Evolutionary conservation across 1,139 yeast genomes (phyloP).

Genomic region (Eremothecium sinecaudum): DNA sequence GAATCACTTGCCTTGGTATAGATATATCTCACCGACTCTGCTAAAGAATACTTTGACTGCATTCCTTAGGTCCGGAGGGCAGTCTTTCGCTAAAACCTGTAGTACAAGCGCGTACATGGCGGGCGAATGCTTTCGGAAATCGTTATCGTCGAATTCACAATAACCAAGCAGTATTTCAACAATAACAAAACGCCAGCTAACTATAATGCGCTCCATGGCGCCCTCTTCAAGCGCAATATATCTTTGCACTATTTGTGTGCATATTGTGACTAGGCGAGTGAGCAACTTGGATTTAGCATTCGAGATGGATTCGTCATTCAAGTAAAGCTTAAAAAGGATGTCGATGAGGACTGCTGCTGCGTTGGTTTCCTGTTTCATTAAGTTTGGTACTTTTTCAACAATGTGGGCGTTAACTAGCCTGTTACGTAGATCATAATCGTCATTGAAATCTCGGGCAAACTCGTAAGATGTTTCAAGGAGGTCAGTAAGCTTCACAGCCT

Average conservation of each 20-base stretch:
- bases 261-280: constrained; percentile 55
- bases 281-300: constrained; percentile 35
- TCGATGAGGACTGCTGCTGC: constrained; percentile 82
- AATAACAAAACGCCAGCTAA: constrained; percentile 87
- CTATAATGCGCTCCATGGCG: constrained; percentile 68
- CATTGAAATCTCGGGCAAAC: constrained; percentile 82
- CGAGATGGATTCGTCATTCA: constrained; percentile 46
- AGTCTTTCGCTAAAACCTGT: constrained; percentile 55
- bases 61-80: constrained; percentile 58
- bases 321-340: constrained; percentile 69
- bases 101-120: constrained; percentile 60
- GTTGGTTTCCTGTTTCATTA: constrained; percentile 83
- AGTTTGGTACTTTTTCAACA: constrained; percentile 84
- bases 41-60: constrained; percentile 58
- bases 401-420: constrained; percentile 87
- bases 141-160: constrained; percentile 64
- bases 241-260: constrained; percentile 59
- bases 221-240: constrained; percentile 65
- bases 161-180: constrained; percentile 79
- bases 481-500: constrained; percentile 50
- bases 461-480: constrained; percentile 60
- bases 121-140: constrained; percentile 57
- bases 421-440: constrained; percentile 75
- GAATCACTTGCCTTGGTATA: no score
- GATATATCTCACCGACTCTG: constrained; percentile 59